These are phyloP conservation scores for Gastrodia elata DNA, from an alignment of 106 monocot species.

Conservation along the genomic window DNA sequence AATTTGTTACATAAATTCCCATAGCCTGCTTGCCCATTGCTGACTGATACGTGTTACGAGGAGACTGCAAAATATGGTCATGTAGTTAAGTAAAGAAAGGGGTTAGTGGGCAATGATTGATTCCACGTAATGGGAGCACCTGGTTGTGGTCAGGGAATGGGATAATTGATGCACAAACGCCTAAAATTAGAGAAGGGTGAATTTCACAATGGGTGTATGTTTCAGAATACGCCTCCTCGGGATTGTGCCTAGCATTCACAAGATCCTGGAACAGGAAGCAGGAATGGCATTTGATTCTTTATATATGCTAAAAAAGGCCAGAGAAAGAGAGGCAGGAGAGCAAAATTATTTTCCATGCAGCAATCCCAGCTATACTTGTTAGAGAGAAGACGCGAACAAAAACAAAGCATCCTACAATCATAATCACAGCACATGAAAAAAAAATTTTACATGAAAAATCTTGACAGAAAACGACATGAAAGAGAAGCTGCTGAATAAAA, in stretches of 20 bases:
- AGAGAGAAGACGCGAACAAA: too few relatives aligned
- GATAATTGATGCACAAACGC: slow-evolving; percentile 99
- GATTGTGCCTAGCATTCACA: slow-evolving; percentile 77
- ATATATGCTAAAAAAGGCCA: neutral
- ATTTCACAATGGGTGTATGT: slow-evolving; percentile 99
- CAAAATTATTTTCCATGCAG: neutral
- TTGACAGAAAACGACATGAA: too few relatives aligned
- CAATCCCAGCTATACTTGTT: neutral
- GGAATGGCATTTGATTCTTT: neutral
- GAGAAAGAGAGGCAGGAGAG: neutral
- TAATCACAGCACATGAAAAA: too few relatives aligned
- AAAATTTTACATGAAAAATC: too few relatives aligned
- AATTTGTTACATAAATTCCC: slow-evolving; percentile 99
- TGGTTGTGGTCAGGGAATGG: slow-evolving; percentile 99
- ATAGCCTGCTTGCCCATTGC: slow-evolving; percentile 99
- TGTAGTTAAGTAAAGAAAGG: neutral
- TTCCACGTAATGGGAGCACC: slow-evolving; percentile 31
- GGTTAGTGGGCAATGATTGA: neutral
- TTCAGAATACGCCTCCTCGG: slow-evolving; percentile 82
- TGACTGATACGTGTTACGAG: slow-evolving; percentile 99
- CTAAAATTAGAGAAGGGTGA: slow-evolving; percentile 92
- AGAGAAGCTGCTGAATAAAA: too few relatives aligned
- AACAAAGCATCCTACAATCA: too few relatives aligned
- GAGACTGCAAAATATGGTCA: slow-evolving; percentile 41
- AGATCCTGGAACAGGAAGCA: slow-evolving; percentile 67